Percentiles rank a stretch among this genome's conserved stretches.
phyloP scores from a whole-genome alignment of 164 flowering plant genomes.

The Houttuynia cordata region DNA sequence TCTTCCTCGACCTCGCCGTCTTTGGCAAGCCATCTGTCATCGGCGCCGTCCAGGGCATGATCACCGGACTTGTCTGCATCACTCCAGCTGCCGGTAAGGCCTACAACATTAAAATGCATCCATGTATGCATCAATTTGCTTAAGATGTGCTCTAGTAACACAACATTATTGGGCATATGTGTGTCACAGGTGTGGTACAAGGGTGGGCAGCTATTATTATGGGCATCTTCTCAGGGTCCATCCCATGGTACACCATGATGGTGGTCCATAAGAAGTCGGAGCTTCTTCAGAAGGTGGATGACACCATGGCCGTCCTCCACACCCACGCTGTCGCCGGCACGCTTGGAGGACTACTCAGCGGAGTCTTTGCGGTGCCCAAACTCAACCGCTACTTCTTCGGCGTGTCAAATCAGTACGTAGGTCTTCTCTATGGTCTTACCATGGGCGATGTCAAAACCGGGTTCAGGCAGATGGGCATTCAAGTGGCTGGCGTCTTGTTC shows the following conservation, averaged over 20 bases:
- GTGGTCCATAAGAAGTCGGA: conserved; percentile 31
- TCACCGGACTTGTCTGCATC: conserved; percentile 25
- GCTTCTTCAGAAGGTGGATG: conserved; percentile 38
- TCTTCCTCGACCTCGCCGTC: conserved; percentile 15
- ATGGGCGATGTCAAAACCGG: conserved; percentile 12
- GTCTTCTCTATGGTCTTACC: conserved; percentile 25
- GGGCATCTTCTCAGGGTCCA: conserved; percentile 28
- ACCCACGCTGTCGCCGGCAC: conserved; percentile 36
- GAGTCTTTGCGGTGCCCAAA: conserved; percentile 27
- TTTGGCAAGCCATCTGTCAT: conserved; percentile 23
- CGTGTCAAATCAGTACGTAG: conserved; percentile 6
- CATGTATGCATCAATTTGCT: no score
- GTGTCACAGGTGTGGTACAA: conserved; percentile 27
- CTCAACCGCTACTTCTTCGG: conserved; percentile 21
- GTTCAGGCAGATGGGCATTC: conserved; percentile 24
- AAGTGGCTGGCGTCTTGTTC: conserved; percentile 23
- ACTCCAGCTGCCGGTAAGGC: conserved; percentile 22
- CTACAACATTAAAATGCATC: no score
- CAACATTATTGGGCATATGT: not conserved
- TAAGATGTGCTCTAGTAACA: no score
- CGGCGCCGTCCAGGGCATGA: conserved; percentile 29
- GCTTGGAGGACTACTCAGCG: conserved; percentile 30
- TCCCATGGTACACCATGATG: conserved; percentile 46
- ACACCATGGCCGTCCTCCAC: conserved; percentile 39
- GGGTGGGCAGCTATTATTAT: conserved; percentile 34